Evolutionary conservation across 441 rosid species (phyloP).

Genomic region (Populus hybrid): DNA sequence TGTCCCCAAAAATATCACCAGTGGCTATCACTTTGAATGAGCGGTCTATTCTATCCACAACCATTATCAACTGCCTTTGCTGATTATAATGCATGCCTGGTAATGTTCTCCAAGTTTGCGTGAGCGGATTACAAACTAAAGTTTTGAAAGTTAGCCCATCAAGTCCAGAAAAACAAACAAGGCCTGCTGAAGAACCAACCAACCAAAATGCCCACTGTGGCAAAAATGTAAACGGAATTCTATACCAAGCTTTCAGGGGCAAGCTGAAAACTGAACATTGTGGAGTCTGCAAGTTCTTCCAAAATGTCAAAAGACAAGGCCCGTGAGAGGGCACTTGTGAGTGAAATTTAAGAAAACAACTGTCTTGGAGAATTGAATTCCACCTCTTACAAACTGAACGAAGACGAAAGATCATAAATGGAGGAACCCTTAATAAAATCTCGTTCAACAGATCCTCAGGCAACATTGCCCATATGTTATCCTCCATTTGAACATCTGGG

Average conservation of each 20-base stretch:
- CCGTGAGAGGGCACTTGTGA: conserved; percentile 89
- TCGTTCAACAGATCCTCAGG: conserved; percentile 91
- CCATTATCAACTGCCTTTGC: conserved; percentile 86
- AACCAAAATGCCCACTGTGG: conserved; percentile 93
- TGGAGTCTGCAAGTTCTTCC: conserved; percentile 75
- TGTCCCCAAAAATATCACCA: conserved; percentile 80
- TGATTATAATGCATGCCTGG: conserved; percentile 86
- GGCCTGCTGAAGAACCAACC: conserved; percentile 87
- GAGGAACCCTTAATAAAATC: conserved; percentile 87
- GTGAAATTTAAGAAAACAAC: conserved; percentile 81
- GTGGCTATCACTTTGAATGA: conserved; percentile 89
- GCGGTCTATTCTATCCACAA: conserved; percentile 61
- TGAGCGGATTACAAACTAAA: conserved; percentile 83
- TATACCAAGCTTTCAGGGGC: conserved; percentile 88
- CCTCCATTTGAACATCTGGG: conserved; percentile 85
- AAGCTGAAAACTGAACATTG: conserved; percentile 92
- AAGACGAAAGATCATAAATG: conserved; percentile 85
- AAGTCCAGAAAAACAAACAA: conserved; percentile 88
- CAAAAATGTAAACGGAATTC: conserved; percentile 76
- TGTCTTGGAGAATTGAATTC: conserved; percentile 87
- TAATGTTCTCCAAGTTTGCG: conserved; percentile 75
- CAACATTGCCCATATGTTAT: conserved; percentile 88
- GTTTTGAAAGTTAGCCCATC: conserved; percentile 79
- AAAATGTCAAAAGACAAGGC: conserved; percentile 83
- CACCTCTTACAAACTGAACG: conserved; percentile 89